A percentile compares a stretch with the other conserved stretches of the same genome.
phyloP scores from a whole-genome alignment of 805 yeast species.

The Clavispora phyllophila region DNA sequence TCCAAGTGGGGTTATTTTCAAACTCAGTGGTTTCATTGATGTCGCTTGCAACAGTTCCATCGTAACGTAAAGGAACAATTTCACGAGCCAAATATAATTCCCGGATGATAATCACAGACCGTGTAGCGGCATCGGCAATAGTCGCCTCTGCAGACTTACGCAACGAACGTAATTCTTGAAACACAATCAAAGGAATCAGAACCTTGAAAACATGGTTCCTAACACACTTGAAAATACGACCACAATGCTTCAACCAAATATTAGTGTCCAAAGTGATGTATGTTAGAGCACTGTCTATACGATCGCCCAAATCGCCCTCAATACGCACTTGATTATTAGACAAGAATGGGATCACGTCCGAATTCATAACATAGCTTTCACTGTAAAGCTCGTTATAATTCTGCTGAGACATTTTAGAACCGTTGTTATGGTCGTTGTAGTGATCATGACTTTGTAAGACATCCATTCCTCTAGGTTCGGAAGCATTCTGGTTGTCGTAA shows the following conservation, averaged over 20 bases:
- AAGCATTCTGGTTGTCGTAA: constrained; percentile 6
- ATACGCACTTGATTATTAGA: constrained; percentile 12
- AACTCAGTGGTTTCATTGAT: constrained; percentile 70
- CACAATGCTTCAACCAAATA: constrained; percentile 78
- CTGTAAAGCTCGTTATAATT: constrained; percentile 21
- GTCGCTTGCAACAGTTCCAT: constrained; percentile 63
- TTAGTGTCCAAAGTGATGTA: constrained; percentile 69
- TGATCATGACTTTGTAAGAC: constrained; percentile 10
- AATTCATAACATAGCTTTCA: constrained; percentile 17
- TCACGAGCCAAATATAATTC: constrained; percentile 56
- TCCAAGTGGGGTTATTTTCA: constrained; percentile 69
- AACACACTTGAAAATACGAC: constrained; percentile 65
- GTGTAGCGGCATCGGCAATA: constrained; percentile 73
- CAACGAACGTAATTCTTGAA: constrained; percentile 69
- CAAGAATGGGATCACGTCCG: constrained; percentile 15
- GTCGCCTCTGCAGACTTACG: constrained; percentile 68
- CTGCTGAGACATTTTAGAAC: constrained; percentile 8
- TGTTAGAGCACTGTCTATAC: constrained; percentile 54
- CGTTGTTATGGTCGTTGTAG: constrained; percentile 8
- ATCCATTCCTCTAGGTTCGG: constrained; percentile 1
- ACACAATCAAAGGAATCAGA: constrained; percentile 68
- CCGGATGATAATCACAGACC: constrained; percentile 70
- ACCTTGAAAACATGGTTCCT: constrained; percentile 54
- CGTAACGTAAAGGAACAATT: constrained; percentile 58
- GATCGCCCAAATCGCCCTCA: constrained; percentile 50